A percentile compares a stretch with the other conserved stretches of the same genome.
These are phyloP conservation scores for Teunomyces aglyptinius DNA, from an alignment of 805 yeast species.

Conservation along the genomic window DNA sequence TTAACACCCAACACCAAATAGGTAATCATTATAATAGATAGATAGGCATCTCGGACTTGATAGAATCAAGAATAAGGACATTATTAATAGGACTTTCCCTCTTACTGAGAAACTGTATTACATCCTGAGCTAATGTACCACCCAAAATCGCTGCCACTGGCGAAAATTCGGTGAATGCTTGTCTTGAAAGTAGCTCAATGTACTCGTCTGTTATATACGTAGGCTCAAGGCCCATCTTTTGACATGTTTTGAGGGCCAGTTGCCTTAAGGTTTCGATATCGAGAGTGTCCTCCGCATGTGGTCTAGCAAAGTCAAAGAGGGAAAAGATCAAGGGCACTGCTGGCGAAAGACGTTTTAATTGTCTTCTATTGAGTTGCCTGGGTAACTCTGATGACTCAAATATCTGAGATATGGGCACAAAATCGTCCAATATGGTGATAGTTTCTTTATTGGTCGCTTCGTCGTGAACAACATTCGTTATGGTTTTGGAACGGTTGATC, in stretches of 20 bases:
- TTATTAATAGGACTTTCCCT: constrained; percentile 83
- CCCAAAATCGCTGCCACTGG: constrained; percentile 89
- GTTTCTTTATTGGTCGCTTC: constrained; percentile 42
- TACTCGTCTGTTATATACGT: constrained; percentile 44
- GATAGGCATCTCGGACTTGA: constrained; percentile 72
- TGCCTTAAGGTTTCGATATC: constrained; percentile 28
- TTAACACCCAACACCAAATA: constrained; percentile 26
- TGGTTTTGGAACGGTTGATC: constrained; percentile 46
- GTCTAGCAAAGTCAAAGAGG: constrained; percentile 43
- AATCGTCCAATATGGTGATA: constrained; percentile 38
- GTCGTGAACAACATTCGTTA: constrained; percentile 29
- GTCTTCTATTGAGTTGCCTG: constrained; percentile 41
- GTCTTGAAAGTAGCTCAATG: constrained; percentile 42
- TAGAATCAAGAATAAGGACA: constrained; percentile 72
- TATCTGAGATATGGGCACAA: constrained; percentile 32
- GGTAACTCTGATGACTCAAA: constrained; percentile 37
- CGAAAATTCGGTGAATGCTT: constrained; percentile 63
- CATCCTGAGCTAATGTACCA: constrained; percentile 87
- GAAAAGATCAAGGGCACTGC: constrained; percentile 61
- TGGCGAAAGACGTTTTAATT: constrained; percentile 52
- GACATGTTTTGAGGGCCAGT: constrained; percentile 32
- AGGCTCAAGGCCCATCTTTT: constrained; percentile 36
- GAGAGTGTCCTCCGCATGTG: constrained; percentile 20
- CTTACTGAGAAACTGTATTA: constrained; percentile 74
- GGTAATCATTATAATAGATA: constrained; percentile 42